A percentile compares a stretch with the other conserved stretches of the same genome.
phyloP scores from a whole-genome alignment of 1,284 basidiomycete genomes.

The Vanrija sp. region DNA sequence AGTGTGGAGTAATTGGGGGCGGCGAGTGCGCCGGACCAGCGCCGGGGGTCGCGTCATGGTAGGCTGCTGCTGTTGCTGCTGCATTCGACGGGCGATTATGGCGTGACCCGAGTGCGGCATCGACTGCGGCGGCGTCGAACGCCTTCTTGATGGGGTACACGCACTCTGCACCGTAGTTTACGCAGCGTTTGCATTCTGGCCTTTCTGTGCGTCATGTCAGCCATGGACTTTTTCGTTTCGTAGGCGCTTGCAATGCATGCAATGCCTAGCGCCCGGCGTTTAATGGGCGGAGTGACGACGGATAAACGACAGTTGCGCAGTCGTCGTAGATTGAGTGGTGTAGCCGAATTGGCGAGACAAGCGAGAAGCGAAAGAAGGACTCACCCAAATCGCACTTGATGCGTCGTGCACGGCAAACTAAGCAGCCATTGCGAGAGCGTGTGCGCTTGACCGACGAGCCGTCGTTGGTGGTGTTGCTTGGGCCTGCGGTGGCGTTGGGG shows the following conservation, averaged over 20 bases:
- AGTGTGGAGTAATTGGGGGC: background rate
- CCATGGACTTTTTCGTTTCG: background rate
- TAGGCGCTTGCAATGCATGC: conserved; percentile 16
- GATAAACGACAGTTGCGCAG: background rate
- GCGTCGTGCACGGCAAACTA: conserved; percentile 36
- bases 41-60: background rate
- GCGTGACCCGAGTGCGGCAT: conserved; percentile 22
- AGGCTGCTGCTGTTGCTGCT: conserved; percentile 11
- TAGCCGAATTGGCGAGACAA: background rate
- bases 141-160: conserved; percentile 37
- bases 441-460: conserved; percentile 10
- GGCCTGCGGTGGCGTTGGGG: too few species aligned
- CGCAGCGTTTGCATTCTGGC: conserved; percentile 11
- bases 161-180: conserved; percentile 30
- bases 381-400: conserved; percentile 38
- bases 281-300: background rate
- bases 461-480: too few species aligned
- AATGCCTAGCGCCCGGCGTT: conserved; percentile 1
- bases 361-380: conserved; percentile 1
- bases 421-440: conserved; percentile 31
- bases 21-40: background rate
- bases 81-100: conserved; percentile 21
- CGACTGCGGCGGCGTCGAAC: conserved; percentile 27
- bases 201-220: conserved; percentile 2
- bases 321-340: background rate